These are phyloP conservation scores for Cladosporium sp. DNA, from an alignment of 2,329 filamentous ascomycete genomes.

Conservation along the genomic window DNA sequence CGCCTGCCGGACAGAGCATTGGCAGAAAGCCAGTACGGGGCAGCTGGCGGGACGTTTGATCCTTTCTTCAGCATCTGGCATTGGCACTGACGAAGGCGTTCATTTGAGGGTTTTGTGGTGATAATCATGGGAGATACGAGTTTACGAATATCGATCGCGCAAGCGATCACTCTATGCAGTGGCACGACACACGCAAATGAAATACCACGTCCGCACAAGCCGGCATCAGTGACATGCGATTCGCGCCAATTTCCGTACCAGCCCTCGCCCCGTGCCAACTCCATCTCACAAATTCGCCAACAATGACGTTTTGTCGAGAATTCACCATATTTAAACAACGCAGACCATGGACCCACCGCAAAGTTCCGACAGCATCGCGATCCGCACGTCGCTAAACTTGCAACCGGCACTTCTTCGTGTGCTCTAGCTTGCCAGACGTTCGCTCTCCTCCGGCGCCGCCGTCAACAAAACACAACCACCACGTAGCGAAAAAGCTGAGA, in stretches of 20 bases:
- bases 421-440: background rate
- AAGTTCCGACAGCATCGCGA: constrained; percentile 2
- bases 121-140: background rate
- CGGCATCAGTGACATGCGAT: background rate
- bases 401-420: background rate
- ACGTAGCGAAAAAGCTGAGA: background rate
- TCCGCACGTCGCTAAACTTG: background rate
- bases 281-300: background rate
- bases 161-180: background rate
- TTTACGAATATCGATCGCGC: constrained; percentile 3
- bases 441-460: background rate
- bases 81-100: background rate
- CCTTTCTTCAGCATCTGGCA: background rate
- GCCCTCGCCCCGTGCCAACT: background rate
- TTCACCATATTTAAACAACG: background rate
- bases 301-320: background rate
- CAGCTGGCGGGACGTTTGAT: constrained; percentile 29
- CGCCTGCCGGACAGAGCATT: constrained; percentile 8
- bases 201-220: too few species aligned
- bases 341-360: background rate
- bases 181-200: background rate
- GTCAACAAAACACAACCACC: background rate
- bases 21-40: constrained; percentile 32
- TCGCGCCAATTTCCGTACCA: background rate
- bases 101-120: background rate